Percentiles rank a stretch among this genome's conserved stretches.
phyloP scores from a whole-genome alignment of 371 early-diverging fungal species.

The Polyrhizophydium stewartii region DNA sequence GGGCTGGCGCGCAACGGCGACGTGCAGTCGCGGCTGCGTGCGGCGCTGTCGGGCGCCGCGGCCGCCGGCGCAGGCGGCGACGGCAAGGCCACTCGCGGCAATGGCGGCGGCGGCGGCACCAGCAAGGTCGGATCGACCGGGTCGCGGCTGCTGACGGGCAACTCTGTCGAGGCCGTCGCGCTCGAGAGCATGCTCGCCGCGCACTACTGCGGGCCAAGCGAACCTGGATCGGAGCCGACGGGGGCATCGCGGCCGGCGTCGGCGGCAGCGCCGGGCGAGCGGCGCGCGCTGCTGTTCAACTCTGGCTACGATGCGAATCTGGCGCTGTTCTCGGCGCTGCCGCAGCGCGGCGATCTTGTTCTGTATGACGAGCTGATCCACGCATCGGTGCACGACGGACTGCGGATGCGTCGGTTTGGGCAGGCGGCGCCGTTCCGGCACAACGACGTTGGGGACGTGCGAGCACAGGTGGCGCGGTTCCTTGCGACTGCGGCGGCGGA shows the following conservation, averaged over 20 bases:
- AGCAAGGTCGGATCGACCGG: constrained; percentile 65
- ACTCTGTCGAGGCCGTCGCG: constrained; percentile 54
- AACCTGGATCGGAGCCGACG: too few species aligned
- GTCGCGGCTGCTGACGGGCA: constrained; percentile 71
- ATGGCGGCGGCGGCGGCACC: too few species aligned
- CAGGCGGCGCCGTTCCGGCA: constrained; percentile 53
- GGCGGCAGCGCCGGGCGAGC: constrained; percentile 30
- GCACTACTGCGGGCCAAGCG: not conserved
- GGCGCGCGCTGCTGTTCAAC: constrained; percentile 71
- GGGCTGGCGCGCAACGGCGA: constrained; percentile 54
- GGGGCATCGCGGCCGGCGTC: not conserved
- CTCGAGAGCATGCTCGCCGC: constrained; percentile 59
- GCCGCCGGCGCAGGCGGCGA: too few species aligned
- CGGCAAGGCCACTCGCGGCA: not conserved
- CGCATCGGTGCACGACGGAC: constrained; percentile 80
- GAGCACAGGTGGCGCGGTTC: constrained; percentile 14
- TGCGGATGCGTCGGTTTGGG: constrained; percentile 54
- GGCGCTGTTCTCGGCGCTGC: constrained; percentile 60
- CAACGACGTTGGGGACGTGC: constrained; percentile 57
- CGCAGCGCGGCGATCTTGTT: constrained; percentile 63
- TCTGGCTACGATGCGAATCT: constrained; percentile 84
- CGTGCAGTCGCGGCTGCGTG: constrained; percentile 36
- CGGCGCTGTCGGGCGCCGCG: constrained; percentile 27
- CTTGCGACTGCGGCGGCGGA: constrained; percentile 10
- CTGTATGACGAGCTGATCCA: constrained; percentile 73